phyloP scores from a whole-genome alignment of 495 filamentous ascomycete genomes.

The Hyaloscypha bicolor region DNA sequence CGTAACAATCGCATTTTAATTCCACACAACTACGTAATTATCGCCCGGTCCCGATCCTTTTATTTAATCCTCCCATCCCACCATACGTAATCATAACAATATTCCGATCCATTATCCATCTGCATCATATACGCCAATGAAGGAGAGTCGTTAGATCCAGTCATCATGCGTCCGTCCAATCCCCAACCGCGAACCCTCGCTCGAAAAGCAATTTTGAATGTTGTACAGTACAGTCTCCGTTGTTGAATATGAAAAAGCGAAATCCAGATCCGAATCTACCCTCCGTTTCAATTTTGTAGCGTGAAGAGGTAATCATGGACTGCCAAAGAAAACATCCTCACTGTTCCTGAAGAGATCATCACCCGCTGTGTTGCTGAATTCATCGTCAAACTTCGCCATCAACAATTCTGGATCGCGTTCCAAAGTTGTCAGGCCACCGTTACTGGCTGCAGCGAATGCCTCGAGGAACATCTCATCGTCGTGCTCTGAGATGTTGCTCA shows the following conservation, averaged over 20 bases:
- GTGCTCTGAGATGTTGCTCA: slow-evolving; percentile 36
- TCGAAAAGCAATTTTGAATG: not conserved
- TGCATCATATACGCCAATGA: slow-evolving; percentile 15
- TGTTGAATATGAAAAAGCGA: not conserved
- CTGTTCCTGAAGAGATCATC: slow-evolving; percentile 43
- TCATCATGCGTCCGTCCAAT: not conserved
- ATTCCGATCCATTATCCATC: too few species aligned
- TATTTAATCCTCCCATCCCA: too few species aligned
- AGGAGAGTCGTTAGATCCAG: slow-evolving; percentile 11
- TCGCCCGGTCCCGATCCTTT: too few species aligned
- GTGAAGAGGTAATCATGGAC: slow-evolving; percentile 26
- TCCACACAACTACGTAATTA: too few species aligned
- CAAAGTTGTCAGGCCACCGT: slow-evolving; percentile 38
- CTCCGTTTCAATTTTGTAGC: not conserved
- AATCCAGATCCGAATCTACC: not conserved
- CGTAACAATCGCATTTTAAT: too few species aligned
- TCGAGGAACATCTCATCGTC: slow-evolving; percentile 40
- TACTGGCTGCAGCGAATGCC: slow-evolving; percentile 34
- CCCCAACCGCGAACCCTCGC: not conserved
- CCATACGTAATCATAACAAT: too few species aligned
- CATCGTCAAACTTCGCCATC: slow-evolving; percentile 49
- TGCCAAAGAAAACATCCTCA: slow-evolving; percentile 44
- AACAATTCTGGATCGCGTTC: slow-evolving; percentile 44
- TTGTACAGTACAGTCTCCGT: slow-evolving; percentile 1
- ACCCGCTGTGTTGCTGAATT: slow-evolving; percentile 40